Conservation (phyloP, 1,284 basidiomycete species). For the Pterula multifida region DNA sequence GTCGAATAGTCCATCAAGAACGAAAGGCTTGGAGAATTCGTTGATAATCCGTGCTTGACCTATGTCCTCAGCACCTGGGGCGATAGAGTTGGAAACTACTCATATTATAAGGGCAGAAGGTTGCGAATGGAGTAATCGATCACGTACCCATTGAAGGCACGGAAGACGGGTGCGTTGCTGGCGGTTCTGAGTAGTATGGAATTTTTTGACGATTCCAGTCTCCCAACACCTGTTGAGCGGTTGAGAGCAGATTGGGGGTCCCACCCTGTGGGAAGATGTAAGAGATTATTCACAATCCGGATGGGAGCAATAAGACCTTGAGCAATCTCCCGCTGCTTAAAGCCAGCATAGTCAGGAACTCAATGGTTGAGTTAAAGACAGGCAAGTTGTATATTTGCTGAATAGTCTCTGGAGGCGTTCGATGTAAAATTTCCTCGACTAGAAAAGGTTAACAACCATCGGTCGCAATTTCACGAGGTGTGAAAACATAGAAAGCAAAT, state of each 20-base stretch:
- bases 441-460: slow-evolving; percentile 4
- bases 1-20: slow-evolving; percentile 68
- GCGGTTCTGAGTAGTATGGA: slow-evolving; percentile 77
- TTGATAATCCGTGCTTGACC: slow-evolving; percentile 64
- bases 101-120: background rate
- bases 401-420: slow-evolving; percentile 59
- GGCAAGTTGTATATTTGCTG: slow-evolving; percentile 80
- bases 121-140: background rate
- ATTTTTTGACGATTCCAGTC: slow-evolving; percentile 99
- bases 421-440: slow-evolving; percentile 78
- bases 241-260: slow-evolving; percentile 77
- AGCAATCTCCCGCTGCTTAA: slow-evolving; percentile 76
- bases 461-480: too few species aligned
- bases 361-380: slow-evolving; percentile 56
- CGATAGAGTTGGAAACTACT: slow-evolving; percentile 22
- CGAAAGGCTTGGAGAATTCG: slow-evolving; percentile 58
- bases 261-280: slow-evolving; percentile 51
- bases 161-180: slow-evolving; percentile 63
- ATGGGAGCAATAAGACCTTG: slow-evolving; percentile 36
- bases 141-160: slow-evolving; percentile 41
- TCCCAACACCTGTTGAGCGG: slow-evolving; percentile 76
- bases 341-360: slow-evolving; percentile 88
- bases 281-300: background rate
- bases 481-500: slow-evolving; percentile 17
- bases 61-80: slow-evolving; percentile 61